Evolutionary conservation across 345 rosid species (phyloP).

Genomic region (Dipteronia sinensis): DNA sequence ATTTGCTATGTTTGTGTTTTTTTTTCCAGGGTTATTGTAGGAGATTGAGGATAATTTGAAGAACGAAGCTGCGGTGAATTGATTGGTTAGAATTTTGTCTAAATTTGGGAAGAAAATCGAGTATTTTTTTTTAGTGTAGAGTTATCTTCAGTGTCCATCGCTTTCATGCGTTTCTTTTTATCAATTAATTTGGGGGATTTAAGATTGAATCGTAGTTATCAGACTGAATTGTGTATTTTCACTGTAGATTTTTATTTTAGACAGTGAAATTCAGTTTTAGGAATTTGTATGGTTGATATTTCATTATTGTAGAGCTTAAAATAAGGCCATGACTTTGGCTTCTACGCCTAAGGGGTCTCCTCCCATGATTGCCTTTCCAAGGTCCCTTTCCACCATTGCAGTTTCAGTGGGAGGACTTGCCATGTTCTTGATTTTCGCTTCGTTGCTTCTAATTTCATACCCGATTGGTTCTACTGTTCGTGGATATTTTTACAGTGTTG

Average conservation of each 20-base stretch:
- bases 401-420: constrained; percentile 67
- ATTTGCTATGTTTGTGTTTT: neutral
- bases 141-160: neutral
- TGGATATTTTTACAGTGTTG: constrained; percentile 62
- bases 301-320: constrained; percentile 1
- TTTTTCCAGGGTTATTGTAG: neutral
- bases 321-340: constrained; percentile 48
- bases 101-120: neutral
- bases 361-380: constrained; percentile 45
- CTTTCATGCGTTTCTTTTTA: neutral
- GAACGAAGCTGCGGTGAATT: neutral
- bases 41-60: neutral
- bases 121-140: neutral
- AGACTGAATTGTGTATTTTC: neutral
- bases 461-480: constrained; percentile 60
- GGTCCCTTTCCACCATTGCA: constrained; percentile 58
- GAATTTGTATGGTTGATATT: neutral
- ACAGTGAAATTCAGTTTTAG: neutral
- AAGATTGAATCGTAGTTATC: neutral
- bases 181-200: neutral
- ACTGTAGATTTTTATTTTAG: neutral
- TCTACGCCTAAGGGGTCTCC: constrained; percentile 58
- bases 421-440: constrained; percentile 62
- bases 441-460: constrained; percentile 57
- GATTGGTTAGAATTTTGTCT: neutral